These are phyloP conservation scores for Colletotrichum orchidophilum DNA, from an alignment of 2,329 filamentous ascomycete genomes.

Conservation along the genomic window DNA sequence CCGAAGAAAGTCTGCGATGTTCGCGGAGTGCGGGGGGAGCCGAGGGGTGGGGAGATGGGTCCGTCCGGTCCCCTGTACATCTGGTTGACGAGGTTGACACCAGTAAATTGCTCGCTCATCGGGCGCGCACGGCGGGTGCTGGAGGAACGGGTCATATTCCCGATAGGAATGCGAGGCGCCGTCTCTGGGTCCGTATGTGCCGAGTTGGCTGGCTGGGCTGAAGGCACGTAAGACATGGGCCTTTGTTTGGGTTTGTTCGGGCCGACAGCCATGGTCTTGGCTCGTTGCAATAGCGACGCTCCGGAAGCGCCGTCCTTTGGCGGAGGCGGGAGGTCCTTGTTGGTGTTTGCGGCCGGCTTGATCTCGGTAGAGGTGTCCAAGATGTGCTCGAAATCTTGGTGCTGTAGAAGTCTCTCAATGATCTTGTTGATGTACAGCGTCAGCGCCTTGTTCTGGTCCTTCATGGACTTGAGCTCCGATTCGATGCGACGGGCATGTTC, in stretches of 20 bases:
- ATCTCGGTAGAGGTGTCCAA: slow-evolving; percentile 75
- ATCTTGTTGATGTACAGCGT: slow-evolving; percentile 99
- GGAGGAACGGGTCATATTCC: slow-evolving; percentile 61
- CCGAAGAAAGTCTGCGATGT: slow-evolving; percentile 74
- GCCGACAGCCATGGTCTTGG: slow-evolving; percentile 68
- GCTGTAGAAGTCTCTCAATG: slow-evolving; percentile 91
- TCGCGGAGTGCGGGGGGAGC: slow-evolving; percentile 67
- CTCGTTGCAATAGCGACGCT: slow-evolving; percentile 66
- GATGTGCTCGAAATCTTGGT: slow-evolving; percentile 95
- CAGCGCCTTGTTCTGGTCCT: slow-evolving; percentile 96
- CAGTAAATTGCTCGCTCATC: slow-evolving; percentile 71
- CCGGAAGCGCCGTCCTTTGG: slow-evolving; percentile 63
- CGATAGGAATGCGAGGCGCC: slow-evolving; percentile 80
- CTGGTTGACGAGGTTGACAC: slow-evolving; percentile 80
- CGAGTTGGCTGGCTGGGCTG: slow-evolving; percentile 43
- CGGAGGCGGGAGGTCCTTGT: slow-evolving; percentile 88
- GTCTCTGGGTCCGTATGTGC: slow-evolving; percentile 74
- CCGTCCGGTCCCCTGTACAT: slow-evolving; percentile 84
- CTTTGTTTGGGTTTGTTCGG: slow-evolving; percentile 56
- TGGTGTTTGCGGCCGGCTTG: slow-evolving; percentile 58
- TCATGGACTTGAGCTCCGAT: slow-evolving; percentile 79
- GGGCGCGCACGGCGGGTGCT: slow-evolving; percentile 66
- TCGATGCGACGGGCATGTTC: slow-evolving; percentile 76
- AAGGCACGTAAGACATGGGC: slow-evolving; percentile 67
- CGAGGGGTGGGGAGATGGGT: slow-evolving; percentile 67